A percentile compares a stretch with the other conserved stretches of the same genome.
phyloP scores from a whole-genome alignment of 2,329 filamentous ascomycete genomes.

The Coniella vitis region DNA sequence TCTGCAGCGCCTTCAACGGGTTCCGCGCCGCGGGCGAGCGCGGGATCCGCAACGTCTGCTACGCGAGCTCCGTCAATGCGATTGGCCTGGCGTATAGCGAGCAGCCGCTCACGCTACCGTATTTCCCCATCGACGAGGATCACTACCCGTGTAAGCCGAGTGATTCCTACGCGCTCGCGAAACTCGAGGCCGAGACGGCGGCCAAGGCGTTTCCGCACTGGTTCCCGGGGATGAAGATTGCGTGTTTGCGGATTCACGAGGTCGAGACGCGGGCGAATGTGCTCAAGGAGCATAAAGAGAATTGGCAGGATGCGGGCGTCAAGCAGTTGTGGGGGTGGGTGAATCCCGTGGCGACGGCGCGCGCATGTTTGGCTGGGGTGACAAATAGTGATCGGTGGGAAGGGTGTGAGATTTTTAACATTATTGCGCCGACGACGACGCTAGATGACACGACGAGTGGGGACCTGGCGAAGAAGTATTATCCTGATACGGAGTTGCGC shows the following conservation, averaged over 20 bases:
- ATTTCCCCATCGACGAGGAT: slow-evolving; percentile 31
- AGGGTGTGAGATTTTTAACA: slow-evolving; percentile 31
- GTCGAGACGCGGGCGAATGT: slow-evolving; percentile 26
- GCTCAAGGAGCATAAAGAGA: slow-evolving; percentile 24
- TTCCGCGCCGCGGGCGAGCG: slow-evolving; percentile 29
- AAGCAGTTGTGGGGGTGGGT: slow-evolving; percentile 32
- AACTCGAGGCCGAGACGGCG: slow-evolving; percentile 28
- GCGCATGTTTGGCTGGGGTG: slow-evolving; percentile 28
- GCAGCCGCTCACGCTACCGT: slow-evolving; percentile 27
- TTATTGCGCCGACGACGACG: slow-evolving; percentile 26
- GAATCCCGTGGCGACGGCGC: slow-evolving; percentile 26
- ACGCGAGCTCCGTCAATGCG: slow-evolving; percentile 31
- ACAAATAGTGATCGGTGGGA: no score
- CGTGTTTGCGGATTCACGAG: slow-evolving; percentile 31
- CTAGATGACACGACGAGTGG: slow-evolving; percentile 1
- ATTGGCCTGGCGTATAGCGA: slow-evolving; percentile 31
- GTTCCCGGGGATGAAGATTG: slow-evolving; percentile 31
- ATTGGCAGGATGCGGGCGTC: slow-evolving; percentile 28
- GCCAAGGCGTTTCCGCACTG: slow-evolving; percentile 27
- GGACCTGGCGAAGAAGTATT: slow-evolving; percentile 16
- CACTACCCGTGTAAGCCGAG: slow-evolving; percentile 25
- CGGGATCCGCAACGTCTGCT: slow-evolving; percentile 29
- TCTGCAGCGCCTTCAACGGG: slow-evolving; percentile 31
- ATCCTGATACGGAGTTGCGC: slow-evolving; percentile 21
- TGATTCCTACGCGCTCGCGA: slow-evolving; percentile 30